Evolutionary conservation across 1,284 basidiomycete genomes (phyloP).

Genomic region (Leccinum laetum): DNA sequence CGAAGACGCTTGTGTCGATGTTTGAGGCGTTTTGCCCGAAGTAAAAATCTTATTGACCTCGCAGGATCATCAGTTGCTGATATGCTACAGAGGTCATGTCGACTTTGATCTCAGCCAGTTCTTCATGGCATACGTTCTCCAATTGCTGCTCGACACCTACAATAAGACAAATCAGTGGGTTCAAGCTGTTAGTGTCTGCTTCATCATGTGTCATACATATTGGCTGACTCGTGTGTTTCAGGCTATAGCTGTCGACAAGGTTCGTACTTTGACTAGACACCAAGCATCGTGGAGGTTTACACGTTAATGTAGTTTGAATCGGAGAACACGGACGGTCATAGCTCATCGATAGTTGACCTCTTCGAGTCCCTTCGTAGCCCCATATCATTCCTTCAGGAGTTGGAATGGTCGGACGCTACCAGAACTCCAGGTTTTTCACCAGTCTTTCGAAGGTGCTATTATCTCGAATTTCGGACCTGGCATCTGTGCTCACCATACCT

Average conservation of each 20-base stretch:
- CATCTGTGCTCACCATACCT: conserved; percentile 5
- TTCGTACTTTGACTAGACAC: conserved; percentile 33
- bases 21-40: conserved; percentile 78
- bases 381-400: conserved; percentile 82
- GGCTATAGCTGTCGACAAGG: conserved; percentile 89
- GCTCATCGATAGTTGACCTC: conserved; percentile 95
- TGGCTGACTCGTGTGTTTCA: conserved; percentile 29
- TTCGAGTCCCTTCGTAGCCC: conserved; percentile 95
- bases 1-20: conserved; percentile 76
- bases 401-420: conserved; percentile 92
- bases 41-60: conserved; percentile 42
- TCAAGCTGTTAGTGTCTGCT: conserved; percentile 62
- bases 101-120: conserved; percentile 73
- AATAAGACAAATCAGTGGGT: conserved; percentile 95
- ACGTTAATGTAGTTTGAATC: conserved; percentile 72
- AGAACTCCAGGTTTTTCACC: conserved; percentile 90
- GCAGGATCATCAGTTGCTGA: conserved; percentile 10
- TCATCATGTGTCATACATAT: not conserved
- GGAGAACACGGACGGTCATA: conserved; percentile 83
- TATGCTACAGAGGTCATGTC: conserved; percentile 41
- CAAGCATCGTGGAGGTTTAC: conserved; percentile 10
- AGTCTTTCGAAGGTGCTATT: conserved; percentile 73
- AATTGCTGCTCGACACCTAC: conserved; percentile 92
- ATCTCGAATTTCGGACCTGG: not conserved
- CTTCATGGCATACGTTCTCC: conserved; percentile 88